These are phyloP conservation scores for Amanita jacksonii DNA, from an alignment of 768 basidiomycete genomes.

Conservation along the genomic window DNA sequence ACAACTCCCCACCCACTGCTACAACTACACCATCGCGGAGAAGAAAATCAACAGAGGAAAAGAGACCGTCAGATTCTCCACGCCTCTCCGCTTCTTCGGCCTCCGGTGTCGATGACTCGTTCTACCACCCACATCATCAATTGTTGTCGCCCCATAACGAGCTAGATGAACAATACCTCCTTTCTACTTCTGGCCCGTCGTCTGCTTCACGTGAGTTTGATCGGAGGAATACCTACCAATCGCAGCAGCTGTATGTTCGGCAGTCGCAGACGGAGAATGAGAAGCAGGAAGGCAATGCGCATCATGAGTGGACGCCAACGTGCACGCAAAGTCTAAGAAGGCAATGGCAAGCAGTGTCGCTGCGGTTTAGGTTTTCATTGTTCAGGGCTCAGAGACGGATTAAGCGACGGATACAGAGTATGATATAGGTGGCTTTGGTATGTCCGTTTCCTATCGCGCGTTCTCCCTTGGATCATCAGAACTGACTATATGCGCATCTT, in stretches of 20 bases:
- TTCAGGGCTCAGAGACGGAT: constrained; percentile 37
- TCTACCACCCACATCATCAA: not conserved
- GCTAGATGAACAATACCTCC: constrained; percentile 3
- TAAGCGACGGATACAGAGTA: constrained; percentile 21
- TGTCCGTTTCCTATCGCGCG: no score
- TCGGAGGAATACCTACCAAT: no score
- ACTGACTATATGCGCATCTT: no score
- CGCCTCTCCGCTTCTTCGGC: constrained; percentile 1
- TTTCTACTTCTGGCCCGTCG: not conserved
- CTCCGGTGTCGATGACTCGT: not conserved
- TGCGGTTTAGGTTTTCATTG: constrained; percentile 46
- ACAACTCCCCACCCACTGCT: no score
- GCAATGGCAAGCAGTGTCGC: constrained; percentile 52
- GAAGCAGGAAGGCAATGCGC: constrained; percentile 17
- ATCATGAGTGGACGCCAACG: constrained; percentile 38
- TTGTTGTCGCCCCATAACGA: constrained; percentile 3
- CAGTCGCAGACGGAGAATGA: constrained; percentile 10
- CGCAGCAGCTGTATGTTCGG: not conserved
- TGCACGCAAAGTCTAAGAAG: constrained; percentile 43
- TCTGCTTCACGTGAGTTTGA: not conserved
- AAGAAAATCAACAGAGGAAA: constrained; percentile 7
- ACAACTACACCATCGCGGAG: constrained; percentile 6
- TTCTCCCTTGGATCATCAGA: no score
- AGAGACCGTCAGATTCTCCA: constrained; percentile 2
- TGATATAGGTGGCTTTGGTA: constrained; percentile 10